These are phyloP conservation scores for Hanseniaspora sp. DNA, from an alignment of 1,139 yeast species.

Conservation along the genomic window DNA sequence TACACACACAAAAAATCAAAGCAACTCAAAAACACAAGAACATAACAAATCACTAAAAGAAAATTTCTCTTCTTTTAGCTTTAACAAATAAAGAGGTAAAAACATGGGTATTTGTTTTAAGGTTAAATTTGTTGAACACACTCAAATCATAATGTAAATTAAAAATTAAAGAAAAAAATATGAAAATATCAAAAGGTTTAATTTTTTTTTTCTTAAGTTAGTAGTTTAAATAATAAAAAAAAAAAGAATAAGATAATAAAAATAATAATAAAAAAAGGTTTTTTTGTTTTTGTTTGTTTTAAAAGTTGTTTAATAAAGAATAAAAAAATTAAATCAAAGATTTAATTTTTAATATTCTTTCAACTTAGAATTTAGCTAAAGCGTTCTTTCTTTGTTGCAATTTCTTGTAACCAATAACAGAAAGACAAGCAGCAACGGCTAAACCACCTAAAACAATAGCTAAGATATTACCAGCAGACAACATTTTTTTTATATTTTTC, in stretches of 20 bases:
- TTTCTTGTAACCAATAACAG: constrained; percentile 28
- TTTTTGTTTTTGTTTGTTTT: background rate
- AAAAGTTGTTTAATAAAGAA: too few relatives aligned
- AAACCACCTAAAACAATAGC: constrained; percentile 40
- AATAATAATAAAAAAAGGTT: background rate
- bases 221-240: background rate
- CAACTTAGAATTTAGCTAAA: constrained; percentile 32
- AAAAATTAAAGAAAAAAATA: background rate
- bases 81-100: background rate
- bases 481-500: constrained; percentile 28
- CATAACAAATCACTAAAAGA: background rate
- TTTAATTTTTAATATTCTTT: background rate
- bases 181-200: background rate
- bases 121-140: background rate
- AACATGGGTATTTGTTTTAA: background rate
- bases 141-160: background rate
- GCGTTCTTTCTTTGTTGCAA: constrained; percentile 33
- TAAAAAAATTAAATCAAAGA: background rate
- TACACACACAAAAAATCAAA: constrained; percentile 1
- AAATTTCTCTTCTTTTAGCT: too few relatives aligned
- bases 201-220: background rate
- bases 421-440: constrained; percentile 33
- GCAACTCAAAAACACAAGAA: background rate
- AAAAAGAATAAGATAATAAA: background rate
- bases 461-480: constrained; percentile 46